Conservation (phyloP, 371 early-diverging fungal genomes). For the Mucor velutinosus region DNA sequence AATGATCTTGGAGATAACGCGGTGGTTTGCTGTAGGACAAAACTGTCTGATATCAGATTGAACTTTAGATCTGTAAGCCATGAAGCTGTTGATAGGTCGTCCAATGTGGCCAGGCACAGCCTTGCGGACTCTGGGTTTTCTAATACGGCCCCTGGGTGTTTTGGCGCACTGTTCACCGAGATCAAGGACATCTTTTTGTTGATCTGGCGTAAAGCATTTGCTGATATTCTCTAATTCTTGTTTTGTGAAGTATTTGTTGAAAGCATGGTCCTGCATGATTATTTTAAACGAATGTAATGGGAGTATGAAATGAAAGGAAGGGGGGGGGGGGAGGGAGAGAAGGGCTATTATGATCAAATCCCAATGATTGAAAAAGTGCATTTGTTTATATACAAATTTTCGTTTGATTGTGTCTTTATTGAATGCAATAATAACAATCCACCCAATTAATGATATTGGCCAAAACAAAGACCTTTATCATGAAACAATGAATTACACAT, state of each 20-base stretch:
- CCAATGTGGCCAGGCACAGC: constrained; percentile 36
- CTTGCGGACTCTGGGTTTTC: constrained; percentile 25
- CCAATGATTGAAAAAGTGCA: neutral
- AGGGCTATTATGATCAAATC: neutral
- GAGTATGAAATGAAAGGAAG: constrained; percentile 7
- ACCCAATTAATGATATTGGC: neutral
- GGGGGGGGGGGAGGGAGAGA: neutral
- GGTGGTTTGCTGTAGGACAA: constrained; percentile 67
- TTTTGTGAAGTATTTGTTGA: neutral
- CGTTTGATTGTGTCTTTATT: neutral
- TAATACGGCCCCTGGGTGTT: constrained; percentile 7
- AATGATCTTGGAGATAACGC: constrained; percentile 65
- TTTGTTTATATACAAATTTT: neutral
- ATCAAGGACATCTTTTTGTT: constrained; percentile 15
- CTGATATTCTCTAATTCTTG: constrained; percentile 1
- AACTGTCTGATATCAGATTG: constrained; percentile 59
- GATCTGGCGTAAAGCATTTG: constrained; percentile 7
- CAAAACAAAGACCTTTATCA: neutral
- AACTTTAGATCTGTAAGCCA: constrained; percentile 66
- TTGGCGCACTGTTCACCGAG: neutral
- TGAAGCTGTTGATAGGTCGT: constrained; percentile 63
- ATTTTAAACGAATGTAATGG: constrained; percentile 10
- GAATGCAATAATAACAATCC: neutral
- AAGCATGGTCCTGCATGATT: constrained; percentile 2
- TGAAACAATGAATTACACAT: neutral